Evolutionary conservation across 2,329 filamentous ascomycete species (phyloP).

Genomic region (Rutstroemia sp.): DNA sequence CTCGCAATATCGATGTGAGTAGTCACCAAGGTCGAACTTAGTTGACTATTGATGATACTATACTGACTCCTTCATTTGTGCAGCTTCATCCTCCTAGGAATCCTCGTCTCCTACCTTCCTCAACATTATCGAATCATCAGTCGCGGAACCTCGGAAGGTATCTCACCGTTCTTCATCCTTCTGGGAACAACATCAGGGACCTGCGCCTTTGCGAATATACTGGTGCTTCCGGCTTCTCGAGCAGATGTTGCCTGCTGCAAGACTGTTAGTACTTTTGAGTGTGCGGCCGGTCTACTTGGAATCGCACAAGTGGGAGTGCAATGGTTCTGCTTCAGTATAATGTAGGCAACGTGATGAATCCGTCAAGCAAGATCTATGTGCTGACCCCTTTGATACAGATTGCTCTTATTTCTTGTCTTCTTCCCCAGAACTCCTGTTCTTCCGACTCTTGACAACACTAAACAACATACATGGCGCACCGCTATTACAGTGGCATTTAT

Average conservation of each 20-base stretch:
- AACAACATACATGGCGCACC: conserved; percentile 65
- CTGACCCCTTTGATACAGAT: conserved; percentile 41
- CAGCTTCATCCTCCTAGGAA: conserved; percentile 70
- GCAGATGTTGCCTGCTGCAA: conserved; percentile 81
- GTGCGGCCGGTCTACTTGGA: conserved; percentile 76
- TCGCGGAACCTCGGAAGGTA: conserved; percentile 80
- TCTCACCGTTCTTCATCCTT: conserved; percentile 91
- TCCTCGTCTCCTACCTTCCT: conserved; percentile 87
- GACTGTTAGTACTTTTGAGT: conserved; percentile 73
- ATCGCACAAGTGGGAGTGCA: conserved; percentile 88
- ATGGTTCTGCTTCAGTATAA: conserved; percentile 85
- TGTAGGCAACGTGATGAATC: conserved; percentile 48
- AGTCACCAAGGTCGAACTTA: neutral
- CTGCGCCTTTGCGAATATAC: conserved; percentile 84
- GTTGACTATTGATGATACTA: neutral
- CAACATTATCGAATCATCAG: conserved; percentile 89
- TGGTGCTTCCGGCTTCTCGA: conserved; percentile 76
- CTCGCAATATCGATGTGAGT: conserved; percentile 46
- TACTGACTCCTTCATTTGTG: conserved; percentile 3
- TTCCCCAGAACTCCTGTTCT: conserved; percentile 59
- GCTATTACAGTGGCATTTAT: conserved; percentile 67
- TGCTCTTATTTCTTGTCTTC: conserved; percentile 90
- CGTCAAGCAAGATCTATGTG: neutral
- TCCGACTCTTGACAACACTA: conserved; percentile 30
- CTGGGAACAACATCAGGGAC: conserved; percentile 89